Percentiles rank a stretch among this genome's conserved stretches.
These are phyloP conservation scores for Neurospora discreta DNA, from an alignment of 495 filamentous ascomycete species.

Conservation along the genomic window DNA sequence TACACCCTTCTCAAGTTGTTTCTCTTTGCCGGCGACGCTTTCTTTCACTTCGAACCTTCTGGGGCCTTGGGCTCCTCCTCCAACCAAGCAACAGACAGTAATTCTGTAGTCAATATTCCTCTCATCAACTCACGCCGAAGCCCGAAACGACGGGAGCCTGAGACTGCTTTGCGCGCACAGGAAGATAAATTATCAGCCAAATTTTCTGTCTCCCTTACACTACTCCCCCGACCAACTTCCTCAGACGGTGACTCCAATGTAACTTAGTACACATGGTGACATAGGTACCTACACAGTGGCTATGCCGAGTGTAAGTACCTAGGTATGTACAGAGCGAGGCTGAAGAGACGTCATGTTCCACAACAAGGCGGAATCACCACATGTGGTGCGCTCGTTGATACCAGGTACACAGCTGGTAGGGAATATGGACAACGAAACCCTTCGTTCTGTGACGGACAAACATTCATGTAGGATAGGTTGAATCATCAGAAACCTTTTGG, in stretches of 20 bases:
- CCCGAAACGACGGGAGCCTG: not conserved
- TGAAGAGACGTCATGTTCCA: not conserved
- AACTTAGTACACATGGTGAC: not conserved
- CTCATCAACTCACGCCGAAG: not conserved
- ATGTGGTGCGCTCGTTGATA: not conserved
- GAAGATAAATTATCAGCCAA: not conserved
- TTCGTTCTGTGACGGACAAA: not conserved
- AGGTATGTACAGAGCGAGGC: not conserved
- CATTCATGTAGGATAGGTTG: not conserved
- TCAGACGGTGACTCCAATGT: no score
- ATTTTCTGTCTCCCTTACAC: not conserved
- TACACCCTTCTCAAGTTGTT: no score
- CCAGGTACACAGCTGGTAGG: not conserved
- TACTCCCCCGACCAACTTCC: no score
- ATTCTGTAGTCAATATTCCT: no score
- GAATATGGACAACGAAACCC: not conserved
- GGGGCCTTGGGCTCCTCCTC: not conserved
- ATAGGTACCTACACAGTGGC: not conserved
- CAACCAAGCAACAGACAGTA: not conserved
- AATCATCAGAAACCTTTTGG: not conserved
- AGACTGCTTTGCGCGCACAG: not conserved
- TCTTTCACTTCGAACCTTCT: not conserved
- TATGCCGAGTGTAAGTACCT: not conserved
- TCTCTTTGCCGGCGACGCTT: not conserved
- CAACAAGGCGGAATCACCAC: not conserved